These are phyloP conservation scores for Drechslera avenae DNA, from an alignment of 2,329 filamentous ascomycete species.

Conservation along the genomic window DNA sequence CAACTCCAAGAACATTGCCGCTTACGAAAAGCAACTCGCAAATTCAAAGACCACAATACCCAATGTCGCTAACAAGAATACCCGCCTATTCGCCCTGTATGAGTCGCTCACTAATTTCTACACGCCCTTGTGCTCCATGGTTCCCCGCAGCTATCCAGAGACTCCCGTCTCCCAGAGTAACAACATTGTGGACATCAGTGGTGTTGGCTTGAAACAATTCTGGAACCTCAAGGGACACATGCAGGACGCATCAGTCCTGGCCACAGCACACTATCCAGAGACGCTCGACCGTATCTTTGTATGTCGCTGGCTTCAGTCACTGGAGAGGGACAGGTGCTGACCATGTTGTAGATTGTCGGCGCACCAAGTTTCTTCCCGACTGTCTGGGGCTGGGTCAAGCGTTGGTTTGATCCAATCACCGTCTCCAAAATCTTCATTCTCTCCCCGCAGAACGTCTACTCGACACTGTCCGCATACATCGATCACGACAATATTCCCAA, in stretches of 20 bases:
- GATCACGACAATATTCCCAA: constrained; percentile 83
- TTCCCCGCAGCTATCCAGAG: constrained; percentile 73
- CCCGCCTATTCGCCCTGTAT: constrained; percentile 90
- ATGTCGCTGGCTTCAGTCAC: constrained; percentile 27
- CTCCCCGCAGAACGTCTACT: constrained; percentile 70
- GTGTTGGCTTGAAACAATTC: constrained; percentile 88
- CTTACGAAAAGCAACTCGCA: constrained; percentile 71
- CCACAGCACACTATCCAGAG: constrained; percentile 93
- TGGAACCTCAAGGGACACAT: constrained; percentile 95
- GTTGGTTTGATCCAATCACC: constrained; percentile 89
- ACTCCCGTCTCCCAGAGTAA: constrained; percentile 92
- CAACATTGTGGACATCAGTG: constrained; percentile 92
- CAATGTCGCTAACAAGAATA: constrained; percentile 73
- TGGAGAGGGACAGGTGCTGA: constrained; percentile 5
- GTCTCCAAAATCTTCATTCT: constrained; percentile 93
- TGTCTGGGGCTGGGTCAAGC: constrained; percentile 93
- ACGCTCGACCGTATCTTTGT: constrained; percentile 83
- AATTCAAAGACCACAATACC: constrained; percentile 64
- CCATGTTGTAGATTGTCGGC: constrained; percentile 70
- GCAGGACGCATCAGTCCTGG: constrained; percentile 86
- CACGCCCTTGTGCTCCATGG: constrained; percentile 80
- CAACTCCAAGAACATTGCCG: constrained; percentile 78
- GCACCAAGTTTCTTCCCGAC: constrained; percentile 90
- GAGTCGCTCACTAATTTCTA: constrained; percentile 89
- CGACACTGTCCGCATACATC: constrained; percentile 81